phyloP scores from a whole-genome alignment of 495 filamentous ascomycete species.

The Podospora sp. region DNA sequence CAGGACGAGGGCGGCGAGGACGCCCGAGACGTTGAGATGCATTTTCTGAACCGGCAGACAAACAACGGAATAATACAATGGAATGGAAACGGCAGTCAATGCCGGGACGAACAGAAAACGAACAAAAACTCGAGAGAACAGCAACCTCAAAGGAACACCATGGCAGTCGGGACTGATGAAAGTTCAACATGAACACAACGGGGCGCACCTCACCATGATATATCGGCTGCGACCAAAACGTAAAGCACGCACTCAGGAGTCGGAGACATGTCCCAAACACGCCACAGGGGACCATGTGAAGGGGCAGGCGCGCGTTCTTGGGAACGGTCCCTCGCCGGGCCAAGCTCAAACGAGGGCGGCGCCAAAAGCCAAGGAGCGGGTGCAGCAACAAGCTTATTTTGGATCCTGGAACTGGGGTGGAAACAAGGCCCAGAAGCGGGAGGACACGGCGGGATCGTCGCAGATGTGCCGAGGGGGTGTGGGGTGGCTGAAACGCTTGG shows the following conservation, averaged over 20 bases:
- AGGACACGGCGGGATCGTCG: background rate
- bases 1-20: constrained; percentile 12
- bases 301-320: background rate
- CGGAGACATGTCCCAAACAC: background rate
- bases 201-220: background rate
- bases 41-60: background rate
- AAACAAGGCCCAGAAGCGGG: background rate
- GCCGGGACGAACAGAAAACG: background rate
- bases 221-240: background rate
- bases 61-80: background rate
- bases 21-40: constrained; percentile 4
- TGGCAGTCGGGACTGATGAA: too few species aligned
- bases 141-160: background rate
- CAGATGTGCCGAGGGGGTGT: background rate
- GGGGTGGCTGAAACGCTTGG: background rate
- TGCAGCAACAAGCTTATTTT: background rate
- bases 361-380: background rate
- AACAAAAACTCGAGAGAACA: background rate
- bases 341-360: background rate
- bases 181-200: background rate
- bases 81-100: background rate
- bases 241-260: background rate
- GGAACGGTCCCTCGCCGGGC: background rate
- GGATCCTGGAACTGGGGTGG: background rate
- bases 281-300: background rate